Evolutionary conservation across 768 basidiomycete genomes (phyloP), one percentile per base, ranked within the genome.

Genomic region (Suillus clintonianus): DNA sequence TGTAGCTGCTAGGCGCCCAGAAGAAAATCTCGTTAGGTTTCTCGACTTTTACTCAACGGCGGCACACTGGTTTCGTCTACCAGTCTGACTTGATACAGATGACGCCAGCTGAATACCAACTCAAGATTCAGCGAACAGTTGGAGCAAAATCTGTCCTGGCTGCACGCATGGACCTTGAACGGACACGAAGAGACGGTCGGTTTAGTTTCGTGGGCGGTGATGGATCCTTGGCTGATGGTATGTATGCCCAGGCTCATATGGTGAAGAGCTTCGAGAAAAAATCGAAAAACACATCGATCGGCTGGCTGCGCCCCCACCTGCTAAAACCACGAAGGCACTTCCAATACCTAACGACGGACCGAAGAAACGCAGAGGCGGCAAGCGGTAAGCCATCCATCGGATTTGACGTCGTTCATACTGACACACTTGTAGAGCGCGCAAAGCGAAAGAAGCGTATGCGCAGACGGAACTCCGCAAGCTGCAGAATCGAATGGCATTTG

Each of bases 361-460:
- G 8, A 96, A 97, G 80, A 98, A 98, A 75, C 88, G 97, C 59
- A 85, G 95, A 48, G 97, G 97, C 69, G 97, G 97, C 14, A 96
- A 93, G 81, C 88, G 95, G 95, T 94, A 62, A 54, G 84, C 77
- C 32, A 4, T 24, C 22, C 24, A 2, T 30, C 3, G 24, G 4
- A 13, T 27, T 32, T 60, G 15, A 19, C 27, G 4, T 3, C 17
- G 5, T 41, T 61, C n/a, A 7, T 30, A 39, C 30, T 59, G 55
- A 68, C 54, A 68, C 14, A 2, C 45, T 14, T 27, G 32, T 36
- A 97, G 96, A 9, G 97, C 97, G 1, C 88, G 97, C 53, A 97
- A 98, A 74, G 92, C 95, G n/a, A 99, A 99, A 74, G 97, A 99
- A 77, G 95, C 95, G 1, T 96, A 96, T 71, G 95, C 95, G 5